Conservation (phyloP, 75 land plant genomes). For the Azolla pinnata region DNA sequence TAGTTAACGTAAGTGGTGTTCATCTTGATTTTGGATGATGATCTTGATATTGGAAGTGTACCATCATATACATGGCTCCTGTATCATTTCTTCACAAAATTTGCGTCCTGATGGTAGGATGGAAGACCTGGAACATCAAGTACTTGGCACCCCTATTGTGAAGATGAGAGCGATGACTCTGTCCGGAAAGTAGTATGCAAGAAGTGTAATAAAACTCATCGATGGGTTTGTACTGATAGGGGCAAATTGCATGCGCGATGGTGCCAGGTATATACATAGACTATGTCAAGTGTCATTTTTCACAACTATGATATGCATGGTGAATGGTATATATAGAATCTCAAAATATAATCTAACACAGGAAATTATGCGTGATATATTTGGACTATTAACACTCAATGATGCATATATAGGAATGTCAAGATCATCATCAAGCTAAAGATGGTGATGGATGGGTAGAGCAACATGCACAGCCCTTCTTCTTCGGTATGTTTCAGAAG, state of each 20-base stretch:
- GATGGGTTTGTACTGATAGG: constrained; percentile 64
- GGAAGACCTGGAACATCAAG: constrained; percentile 43
- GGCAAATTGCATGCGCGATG: constrained; percentile 73
- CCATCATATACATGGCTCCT: no score
- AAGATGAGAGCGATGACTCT: constrained; percentile 52
- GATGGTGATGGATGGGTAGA: constrained; percentile 99
- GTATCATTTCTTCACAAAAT: no score
- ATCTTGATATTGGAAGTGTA: no score
- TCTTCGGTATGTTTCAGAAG: constrained; percentile 85
- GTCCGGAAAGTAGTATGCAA: constrained; percentile 70
- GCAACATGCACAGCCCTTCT: constrained; percentile 61
- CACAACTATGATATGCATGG: no score
- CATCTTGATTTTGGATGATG: no score
- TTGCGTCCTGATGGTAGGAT: constrained; percentile 36
- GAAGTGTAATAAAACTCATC: constrained; percentile 61
- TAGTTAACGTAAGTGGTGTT: no score
- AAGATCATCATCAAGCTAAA: constrained; percentile 87
- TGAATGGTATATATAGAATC: no score
- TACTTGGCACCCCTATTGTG: constrained; percentile 33
- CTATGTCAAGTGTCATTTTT: no score
- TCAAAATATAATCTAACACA: no score
- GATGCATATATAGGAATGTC: constrained; percentile 55
- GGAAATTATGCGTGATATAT: no score
- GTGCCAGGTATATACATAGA: no score
- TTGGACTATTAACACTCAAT: no score